A percentile compares a stretch with the other conserved stretches of the same genome.
Evolutionary conservation across 2,329 filamentous ascomycete genomes (phyloP).

Genomic region (Colletotrichum sp.): DNA sequence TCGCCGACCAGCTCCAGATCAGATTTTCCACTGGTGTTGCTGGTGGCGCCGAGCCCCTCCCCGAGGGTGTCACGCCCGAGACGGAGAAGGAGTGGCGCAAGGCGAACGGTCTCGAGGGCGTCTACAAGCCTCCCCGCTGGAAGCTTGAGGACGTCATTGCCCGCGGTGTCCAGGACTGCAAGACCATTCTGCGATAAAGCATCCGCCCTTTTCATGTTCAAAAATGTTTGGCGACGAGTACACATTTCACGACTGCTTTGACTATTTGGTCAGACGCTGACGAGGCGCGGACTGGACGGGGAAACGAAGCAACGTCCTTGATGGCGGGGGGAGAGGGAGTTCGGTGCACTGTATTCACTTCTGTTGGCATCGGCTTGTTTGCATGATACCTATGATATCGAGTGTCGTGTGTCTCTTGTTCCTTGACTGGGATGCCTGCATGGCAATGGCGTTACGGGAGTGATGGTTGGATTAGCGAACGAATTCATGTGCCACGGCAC

Average conservation of each 20-base stretch:
- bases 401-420: conserved; percentile 15
- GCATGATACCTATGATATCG: conserved; percentile 19
- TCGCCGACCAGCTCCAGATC: conserved; percentile 89
- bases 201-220: background rate
- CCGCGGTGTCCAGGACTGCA: conserved; percentile 76
- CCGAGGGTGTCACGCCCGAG: conserved; percentile 73
- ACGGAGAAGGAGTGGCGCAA: conserved; percentile 73
- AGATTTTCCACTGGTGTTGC: conserved; percentile 98
- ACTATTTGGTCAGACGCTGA: background rate
- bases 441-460: conserved; percentile 19
- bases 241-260: background rate
- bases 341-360: conserved; percentile 6
- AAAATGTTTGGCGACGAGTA: background rate
- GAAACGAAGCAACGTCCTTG: conserved; percentile 12
- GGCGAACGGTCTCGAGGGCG: conserved; percentile 69
- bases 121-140: conserved; percentile 82
- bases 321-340: background rate
- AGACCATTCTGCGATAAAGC: conserved; percentile 69
- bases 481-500: conserved; percentile 18
- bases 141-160: conserved; percentile 81
- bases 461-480: conserved; percentile 18
- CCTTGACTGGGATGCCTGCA: conserved; percentile 14
- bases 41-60: conserved; percentile 80
- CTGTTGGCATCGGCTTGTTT: conserved; percentile 16
- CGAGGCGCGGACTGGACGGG: conserved; percentile 5